Base-by-base conservation (phyloP, 108 stramenopile species). In the Nannochloropsis gaditana region DNA sequence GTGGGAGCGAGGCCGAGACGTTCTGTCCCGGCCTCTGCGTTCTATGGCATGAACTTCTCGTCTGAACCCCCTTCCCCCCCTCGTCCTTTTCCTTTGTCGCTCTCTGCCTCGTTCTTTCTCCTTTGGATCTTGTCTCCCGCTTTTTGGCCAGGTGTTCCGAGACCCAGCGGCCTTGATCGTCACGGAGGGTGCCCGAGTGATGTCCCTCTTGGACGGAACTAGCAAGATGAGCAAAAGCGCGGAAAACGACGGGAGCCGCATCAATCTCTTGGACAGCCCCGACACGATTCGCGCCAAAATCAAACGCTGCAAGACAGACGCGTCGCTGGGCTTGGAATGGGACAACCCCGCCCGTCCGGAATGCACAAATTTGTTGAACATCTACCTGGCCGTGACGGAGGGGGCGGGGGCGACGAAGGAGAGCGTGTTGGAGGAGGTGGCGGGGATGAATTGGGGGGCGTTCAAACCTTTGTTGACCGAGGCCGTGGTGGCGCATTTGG, bases 181-280 rank as follows among this genome's bases (percentile, higher is more conserved):
- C 44, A 95, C 95, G 90, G 93, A 93, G 17, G 97, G 96, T 5
- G 97, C 97, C 8, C 95, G 99, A 9, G 92, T 99, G 43, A 99
- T 99, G 99, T 95, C 94, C 87, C 92, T 99, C 81, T 93, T 94
- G 15, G 97, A 99, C 84, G 98, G 97, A 9, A 95, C 91, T 31
- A 90, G 86, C 44, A 99, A 99, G 91, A 99, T 99, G 99, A 96
- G 95, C 89, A 99, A 99, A 90, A 92, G 91, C 41, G 98, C 97
- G 83, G 92, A 95, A 9, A 93, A 91, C 43, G 97, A 97, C 85
- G 86, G 42, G 59, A 95, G 94, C 31, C 91, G 99, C 47, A 99
- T 99, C 90, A 97, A 98, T 91, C 92, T 99, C 41, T 89, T 94
- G 73, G 99, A 99, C 87, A 90, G 95, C 11, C 96, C 97, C 0